Base-by-base conservation (phyloP, 805 yeast species). In the Candida chauliodis region DNA sequence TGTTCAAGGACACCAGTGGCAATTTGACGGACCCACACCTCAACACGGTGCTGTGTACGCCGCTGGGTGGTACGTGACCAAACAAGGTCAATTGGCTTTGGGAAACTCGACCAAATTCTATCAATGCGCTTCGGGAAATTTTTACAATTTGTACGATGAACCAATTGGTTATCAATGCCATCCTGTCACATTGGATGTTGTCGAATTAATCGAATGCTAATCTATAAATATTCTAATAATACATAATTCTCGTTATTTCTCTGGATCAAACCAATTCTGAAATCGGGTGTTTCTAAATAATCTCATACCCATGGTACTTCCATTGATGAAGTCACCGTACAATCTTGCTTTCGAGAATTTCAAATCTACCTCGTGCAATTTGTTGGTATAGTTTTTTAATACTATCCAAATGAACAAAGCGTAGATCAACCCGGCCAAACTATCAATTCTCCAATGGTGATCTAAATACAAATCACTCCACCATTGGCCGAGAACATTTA, bases 381-480 rank as follows among this genome's bases (percentile, higher is more conserved):
- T 51, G 13, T 41, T 31, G 14, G 41, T 51, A 47, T 66, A 66
- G 8, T 49, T 42, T 39, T 55, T 55, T 38, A 76, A 61, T 2
- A 73, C 9, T 2, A 66, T 51, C 54, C 73, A 78, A 18, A 66
- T 49, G 9, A 57, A 22, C 4, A 76, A 43, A 0, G 84, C 71
- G 58, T 81, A 81, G 3, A 63, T 22, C 51, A 76, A 55, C 7
- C 87, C 87, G 11, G 65, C 63, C 26, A 79, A 56, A 37, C 81
- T 58, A 52, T 82, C 88, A 24, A 80, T 56, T 42, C 85, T 66
- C 73, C 81, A 82, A 55, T 81, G 89, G 56, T 81, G 88, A 52
- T 81, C 87, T 41, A 82, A 56, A 49, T 82, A 82, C 61, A 81
- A 77, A 2, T 86, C 78, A 17, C 85, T 77, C 86, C 87, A 82